Evolutionary conservation across 164 flowering plant species (phyloP), one percentile per base, ranked within the genome.

Genomic region (Litsea cubeba): DNA sequence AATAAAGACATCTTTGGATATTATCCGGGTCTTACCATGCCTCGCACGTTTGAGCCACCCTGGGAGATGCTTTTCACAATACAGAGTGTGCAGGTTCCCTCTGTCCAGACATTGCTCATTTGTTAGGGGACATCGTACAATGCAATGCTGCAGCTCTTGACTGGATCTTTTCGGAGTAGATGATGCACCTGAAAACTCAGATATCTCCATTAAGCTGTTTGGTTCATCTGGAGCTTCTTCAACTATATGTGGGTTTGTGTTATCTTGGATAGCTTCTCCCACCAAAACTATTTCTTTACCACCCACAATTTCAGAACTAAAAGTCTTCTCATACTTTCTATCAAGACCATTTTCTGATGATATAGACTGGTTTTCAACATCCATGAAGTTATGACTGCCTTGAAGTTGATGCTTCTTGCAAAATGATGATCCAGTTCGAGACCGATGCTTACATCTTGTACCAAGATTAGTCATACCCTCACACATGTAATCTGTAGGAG

Each of bases 11-110:
- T 96, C 98, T 79, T 89, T 93, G 18, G 99, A 89, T 74, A 94
- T 83, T 69, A 94, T 86, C 82, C 95, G 86, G 77, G 89, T 90
- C 84, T 87, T 92, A 64, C 98, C 97, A 79, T 96, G 93, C 81
- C 98, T 83, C 2, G 97, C 97, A 72, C 97, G 99, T 84, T 91
- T 94, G 28, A 96, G 94, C 92, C 93, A 96, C 82, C 83, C 88
- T 4, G 99, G 99, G 75, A 91, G 82, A 74, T 96, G 99, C 72
- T 85, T 87, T 63, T 92, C 98, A 75, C 99, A 96, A 80, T 94
- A 96, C 24, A 94, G 71, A 1, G 91, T 84, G 75, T 91, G 83
- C 49, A 87, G 78, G 76, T 82, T 93, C 12, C 95, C 89, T 80
- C 74, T 81, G 72, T 92, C 97, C 30, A 71, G 74, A 78, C 99